Conservation (phyloP, 345 rosid genomes). For the Mallotus nudiflorus region DNA sequence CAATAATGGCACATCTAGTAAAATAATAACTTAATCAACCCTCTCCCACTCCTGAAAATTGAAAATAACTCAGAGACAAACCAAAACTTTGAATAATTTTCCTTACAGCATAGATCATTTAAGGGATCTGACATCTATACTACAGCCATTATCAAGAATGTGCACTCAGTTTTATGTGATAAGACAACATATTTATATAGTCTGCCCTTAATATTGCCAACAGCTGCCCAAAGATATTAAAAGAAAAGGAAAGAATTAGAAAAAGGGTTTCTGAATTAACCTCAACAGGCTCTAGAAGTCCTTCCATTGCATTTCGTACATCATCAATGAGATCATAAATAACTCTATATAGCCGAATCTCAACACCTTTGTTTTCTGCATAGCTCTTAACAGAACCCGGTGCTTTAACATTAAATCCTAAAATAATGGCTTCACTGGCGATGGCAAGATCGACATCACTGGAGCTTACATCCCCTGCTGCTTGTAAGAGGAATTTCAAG, state of each 20-base stretch:
- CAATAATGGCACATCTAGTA: background rate
- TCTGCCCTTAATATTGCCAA: background rate
- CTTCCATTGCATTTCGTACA: constrained; percentile 95
- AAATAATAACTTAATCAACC: background rate
- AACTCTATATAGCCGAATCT: constrained; percentile 83
- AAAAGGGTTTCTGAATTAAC: constrained; percentile 38
- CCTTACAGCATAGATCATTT: background rate
- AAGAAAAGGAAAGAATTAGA: background rate
- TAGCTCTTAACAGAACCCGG: constrained; percentile 75
- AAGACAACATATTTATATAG: background rate
- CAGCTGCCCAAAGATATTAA: background rate
- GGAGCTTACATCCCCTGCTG: constrained; percentile 82
- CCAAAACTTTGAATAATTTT: background rate
- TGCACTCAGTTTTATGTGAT: background rate
- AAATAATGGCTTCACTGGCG: constrained; percentile 80
- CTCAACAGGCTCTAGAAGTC: constrained; percentile 89
- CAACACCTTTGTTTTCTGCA: constrained; percentile 90
- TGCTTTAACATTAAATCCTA: constrained; percentile 85
- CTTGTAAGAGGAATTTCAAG: constrained; percentile 86
- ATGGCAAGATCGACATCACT: constrained; percentile 94
- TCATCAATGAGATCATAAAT: constrained; percentile 96
- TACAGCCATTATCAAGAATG: background rate
- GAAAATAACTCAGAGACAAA: background rate
- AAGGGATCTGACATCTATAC: background rate
- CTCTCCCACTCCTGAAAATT: background rate